Evolutionary conservation across 1,139 yeast species (phyloP).

Genomic region (Magnusiomyces magnusii): DNA sequence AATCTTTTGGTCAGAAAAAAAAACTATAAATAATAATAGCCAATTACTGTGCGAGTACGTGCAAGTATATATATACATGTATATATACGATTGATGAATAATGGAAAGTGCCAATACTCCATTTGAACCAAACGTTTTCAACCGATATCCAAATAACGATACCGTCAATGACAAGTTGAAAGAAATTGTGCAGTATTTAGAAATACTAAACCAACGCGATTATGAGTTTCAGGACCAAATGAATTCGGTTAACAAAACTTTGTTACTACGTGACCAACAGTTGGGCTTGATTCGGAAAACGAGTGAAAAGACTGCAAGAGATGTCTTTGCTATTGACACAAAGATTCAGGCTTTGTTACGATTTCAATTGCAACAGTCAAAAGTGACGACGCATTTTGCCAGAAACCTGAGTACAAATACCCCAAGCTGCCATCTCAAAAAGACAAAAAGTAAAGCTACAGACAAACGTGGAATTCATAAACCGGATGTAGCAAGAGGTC

Average conservation of each 20-base stretch:
- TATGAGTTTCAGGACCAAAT: background rate
- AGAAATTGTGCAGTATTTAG: background rate
- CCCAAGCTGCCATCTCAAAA: background rate
- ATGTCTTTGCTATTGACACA: background rate
- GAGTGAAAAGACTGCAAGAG: background rate
- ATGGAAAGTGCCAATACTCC: background rate
- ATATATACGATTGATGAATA: background rate
- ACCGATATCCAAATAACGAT: background rate
- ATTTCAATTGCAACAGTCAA: constrained; percentile 4
- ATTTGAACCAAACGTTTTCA: background rate
- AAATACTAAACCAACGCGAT: background rate
- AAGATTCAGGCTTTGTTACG: background rate
- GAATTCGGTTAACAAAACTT: background rate
- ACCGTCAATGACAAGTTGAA: background rate
- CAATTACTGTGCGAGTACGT: background rate
- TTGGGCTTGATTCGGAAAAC: background rate
- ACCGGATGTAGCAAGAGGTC: no score
- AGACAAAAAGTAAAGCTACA: background rate
- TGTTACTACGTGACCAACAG: background rate
- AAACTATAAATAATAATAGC: background rate
- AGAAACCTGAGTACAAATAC: background rate
- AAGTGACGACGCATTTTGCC: background rate
- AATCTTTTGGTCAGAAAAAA: no score
- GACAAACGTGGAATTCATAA: background rate
- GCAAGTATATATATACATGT: background rate